phyloP scores from a whole-genome alignment of 2,329 filamentous ascomycete genomes.

The Beauveria medogensis region DNA sequence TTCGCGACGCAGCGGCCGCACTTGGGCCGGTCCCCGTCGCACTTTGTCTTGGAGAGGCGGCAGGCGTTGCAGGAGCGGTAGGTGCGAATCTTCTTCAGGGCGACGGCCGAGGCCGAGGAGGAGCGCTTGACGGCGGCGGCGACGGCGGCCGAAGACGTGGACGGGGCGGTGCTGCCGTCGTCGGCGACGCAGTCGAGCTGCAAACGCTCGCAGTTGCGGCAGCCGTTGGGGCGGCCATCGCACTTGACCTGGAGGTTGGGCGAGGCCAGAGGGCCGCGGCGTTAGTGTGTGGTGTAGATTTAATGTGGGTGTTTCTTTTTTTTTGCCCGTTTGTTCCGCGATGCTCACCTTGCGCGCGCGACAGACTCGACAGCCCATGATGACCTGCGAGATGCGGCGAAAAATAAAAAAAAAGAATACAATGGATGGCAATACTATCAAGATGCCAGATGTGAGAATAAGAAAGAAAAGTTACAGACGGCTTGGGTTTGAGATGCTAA shows the following conservation, averaged over 20 bases:
- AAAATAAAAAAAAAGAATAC: background rate
- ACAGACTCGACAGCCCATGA: conserved; percentile 33
- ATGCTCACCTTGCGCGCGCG: conserved; percentile 30
- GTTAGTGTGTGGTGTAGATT: background rate
- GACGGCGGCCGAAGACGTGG: conserved; percentile 8
- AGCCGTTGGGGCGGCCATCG: conserved; percentile 33
- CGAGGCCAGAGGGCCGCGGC: background rate
- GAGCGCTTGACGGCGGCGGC: background rate
- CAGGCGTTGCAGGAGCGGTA: conserved; percentile 33
- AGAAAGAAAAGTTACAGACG: background rate
- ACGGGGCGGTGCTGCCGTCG: conserved; percentile 20
- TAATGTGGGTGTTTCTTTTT: background rate
- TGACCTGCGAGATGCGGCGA: conserved; percentile 1
- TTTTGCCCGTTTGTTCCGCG: background rate
- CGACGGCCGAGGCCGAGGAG: conserved; percentile 18
- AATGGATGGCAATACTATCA: background rate
- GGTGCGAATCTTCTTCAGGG: conserved; percentile 31
- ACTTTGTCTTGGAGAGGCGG: conserved; percentile 34
- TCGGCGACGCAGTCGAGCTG: conserved; percentile 33
- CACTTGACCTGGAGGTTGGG: conserved; percentile 28
- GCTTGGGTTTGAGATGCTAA: background rate
- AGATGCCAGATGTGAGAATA: background rate
- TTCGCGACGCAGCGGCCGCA: conserved; percentile 29
- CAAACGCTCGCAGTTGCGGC: conserved; percentile 34
- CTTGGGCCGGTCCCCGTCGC: conserved; percentile 31